These are phyloP conservation scores for baker's yeast (Saccharomyces cerevisiae) DNA, from an alignment of 805 yeast genomes.

Conservation along the genomic window DNA sequence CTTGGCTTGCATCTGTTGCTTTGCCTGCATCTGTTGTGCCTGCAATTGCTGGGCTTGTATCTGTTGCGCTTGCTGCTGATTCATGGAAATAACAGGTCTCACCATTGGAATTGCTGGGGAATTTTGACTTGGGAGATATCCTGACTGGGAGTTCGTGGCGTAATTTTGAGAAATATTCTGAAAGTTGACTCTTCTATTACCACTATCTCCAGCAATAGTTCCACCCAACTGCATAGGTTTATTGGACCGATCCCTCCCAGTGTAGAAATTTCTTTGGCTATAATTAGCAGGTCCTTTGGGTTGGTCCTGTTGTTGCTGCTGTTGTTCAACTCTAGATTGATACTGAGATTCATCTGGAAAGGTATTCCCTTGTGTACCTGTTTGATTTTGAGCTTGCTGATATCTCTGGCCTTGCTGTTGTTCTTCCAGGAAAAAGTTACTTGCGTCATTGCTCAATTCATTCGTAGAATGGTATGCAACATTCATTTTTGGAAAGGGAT, in stretches of 20 bases:
- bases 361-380: neutral
- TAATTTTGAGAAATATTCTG: neutral
- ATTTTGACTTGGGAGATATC: neutral
- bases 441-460: neutral
- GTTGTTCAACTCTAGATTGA: neutral
- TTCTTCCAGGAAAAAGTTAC: slow-evolving; percentile 3
- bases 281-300: neutral
- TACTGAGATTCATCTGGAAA: neutral
- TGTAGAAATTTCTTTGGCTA: neutral
- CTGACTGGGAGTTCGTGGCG: neutral
- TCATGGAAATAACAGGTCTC: neutral
- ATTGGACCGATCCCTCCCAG: neutral
- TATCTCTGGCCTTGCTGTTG: neutral
- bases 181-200: neutral
- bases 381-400: neutral
- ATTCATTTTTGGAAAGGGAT: slow-evolving; percentile 28
- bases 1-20: slow-evolving; percentile 2
- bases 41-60: slow-evolving; percentile 4
- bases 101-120: neutral
- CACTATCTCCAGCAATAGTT: neutral
- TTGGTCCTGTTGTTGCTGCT: neutral
- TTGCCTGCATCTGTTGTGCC: neutral
- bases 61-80: slow-evolving; percentile 2
- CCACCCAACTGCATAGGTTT: neutral
- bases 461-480: neutral